Conservation (phyloP, 306 rosid genomes). For the Sicyos edulis region DNA sequence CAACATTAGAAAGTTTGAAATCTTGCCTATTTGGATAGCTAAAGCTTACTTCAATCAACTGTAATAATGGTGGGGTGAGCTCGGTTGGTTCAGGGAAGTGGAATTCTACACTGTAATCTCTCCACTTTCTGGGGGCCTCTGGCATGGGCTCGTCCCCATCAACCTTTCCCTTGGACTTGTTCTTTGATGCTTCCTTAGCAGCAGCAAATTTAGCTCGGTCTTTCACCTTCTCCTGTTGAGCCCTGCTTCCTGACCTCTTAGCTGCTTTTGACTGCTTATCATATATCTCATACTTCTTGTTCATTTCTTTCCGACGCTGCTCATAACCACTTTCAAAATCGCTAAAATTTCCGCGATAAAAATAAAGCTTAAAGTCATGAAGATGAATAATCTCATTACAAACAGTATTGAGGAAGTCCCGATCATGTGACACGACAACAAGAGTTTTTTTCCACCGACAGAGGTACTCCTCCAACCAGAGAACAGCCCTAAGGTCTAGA, state of each 20-base stretch:
- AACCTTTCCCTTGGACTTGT: constrained; percentile 43
- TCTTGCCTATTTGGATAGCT: constrained; percentile 56
- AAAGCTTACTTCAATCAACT: constrained; percentile 63
- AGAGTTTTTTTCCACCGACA: constrained; percentile 71
- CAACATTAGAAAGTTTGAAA: constrained; percentile 50
- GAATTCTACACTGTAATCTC: constrained; percentile 56
- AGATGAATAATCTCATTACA: constrained; percentile 65
- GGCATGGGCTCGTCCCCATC: constrained; percentile 40
- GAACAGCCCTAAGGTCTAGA: constrained; percentile 72
- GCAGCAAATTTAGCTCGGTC: constrained; percentile 56
- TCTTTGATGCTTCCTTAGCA: constrained; percentile 55
- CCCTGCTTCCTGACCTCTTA: constrained; percentile 51
- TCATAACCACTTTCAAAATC: constrained; percentile 71
- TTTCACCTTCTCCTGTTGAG: constrained; percentile 63
- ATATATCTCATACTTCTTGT: constrained; percentile 55
- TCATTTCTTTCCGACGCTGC: constrained; percentile 72
- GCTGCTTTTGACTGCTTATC: constrained; percentile 62
- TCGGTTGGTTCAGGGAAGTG: constrained; percentile 71
- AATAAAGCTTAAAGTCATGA: constrained; percentile 66
- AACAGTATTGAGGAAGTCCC: constrained; percentile 67
- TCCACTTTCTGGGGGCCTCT: constrained; percentile 60
- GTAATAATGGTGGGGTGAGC: constrained; percentile 66
- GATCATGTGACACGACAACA: constrained; percentile 67
- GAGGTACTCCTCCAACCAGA: constrained; percentile 72
- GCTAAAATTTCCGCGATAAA: constrained; percentile 69